phyloP scores from a whole-genome alignment of 805 yeast species.

The Kodamaea nitidulidarum region DNA sequence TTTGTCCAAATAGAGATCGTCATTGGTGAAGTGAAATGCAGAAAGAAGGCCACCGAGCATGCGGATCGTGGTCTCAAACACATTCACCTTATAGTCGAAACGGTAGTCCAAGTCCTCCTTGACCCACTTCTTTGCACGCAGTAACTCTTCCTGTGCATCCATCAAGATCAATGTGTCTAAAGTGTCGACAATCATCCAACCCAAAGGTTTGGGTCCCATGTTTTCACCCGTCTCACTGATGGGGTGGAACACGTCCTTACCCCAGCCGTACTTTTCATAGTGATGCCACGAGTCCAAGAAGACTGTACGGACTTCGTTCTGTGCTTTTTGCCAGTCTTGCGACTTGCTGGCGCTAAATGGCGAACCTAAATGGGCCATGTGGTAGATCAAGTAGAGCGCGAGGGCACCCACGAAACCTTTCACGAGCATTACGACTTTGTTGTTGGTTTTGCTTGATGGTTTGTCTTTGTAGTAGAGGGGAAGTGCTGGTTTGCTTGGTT shows the following conservation, averaged over 20 bases:
- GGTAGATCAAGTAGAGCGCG: constrained; percentile 40
- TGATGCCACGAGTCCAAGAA: constrained; percentile 76
- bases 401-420: constrained; percentile 40
- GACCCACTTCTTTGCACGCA: constrained; percentile 71
- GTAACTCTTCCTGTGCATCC: constrained; percentile 62
- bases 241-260: constrained; percentile 74
- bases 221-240: constrained; percentile 57
- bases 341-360: not conserved
- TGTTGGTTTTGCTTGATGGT: constrained; percentile 14
- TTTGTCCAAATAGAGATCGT: constrained; percentile 67
- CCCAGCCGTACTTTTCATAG: constrained; percentile 77
- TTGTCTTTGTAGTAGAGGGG: constrained; percentile 37
- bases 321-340: constrained; percentile 45
- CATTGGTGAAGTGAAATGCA: constrained; percentile 67
- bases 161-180: constrained; percentile 78
- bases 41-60: constrained; percentile 92
- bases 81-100: constrained; percentile 70
- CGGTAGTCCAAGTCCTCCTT: constrained; percentile 62
- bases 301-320: constrained; percentile 57
- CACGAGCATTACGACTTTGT: constrained; percentile 33
- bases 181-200: constrained; percentile 91
- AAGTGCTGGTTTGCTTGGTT: constrained; percentile 14
- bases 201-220: constrained; percentile 79
- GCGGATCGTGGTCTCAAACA: constrained; percentile 91
- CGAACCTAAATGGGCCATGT: constrained; percentile 10